Evolutionary conservation across 345 rosid species (phyloP).

Genomic region (Moringa oleifera): DNA sequence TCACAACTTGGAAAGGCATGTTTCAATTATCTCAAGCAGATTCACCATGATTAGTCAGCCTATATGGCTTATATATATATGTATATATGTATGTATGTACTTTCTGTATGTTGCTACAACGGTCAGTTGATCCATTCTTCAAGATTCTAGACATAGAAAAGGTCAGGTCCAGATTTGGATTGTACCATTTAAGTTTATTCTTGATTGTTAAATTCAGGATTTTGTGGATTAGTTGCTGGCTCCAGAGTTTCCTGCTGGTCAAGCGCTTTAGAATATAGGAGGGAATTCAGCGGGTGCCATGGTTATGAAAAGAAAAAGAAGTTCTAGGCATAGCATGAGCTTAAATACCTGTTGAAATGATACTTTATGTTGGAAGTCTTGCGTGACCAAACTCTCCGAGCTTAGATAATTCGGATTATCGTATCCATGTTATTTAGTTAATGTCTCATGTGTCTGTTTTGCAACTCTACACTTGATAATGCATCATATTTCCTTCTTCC

Average conservation of each 20-base stretch:
- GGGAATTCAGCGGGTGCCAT: too few species aligned
- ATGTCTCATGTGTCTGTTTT: too few species aligned
- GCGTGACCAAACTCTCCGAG: background rate
- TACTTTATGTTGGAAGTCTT: background rate
- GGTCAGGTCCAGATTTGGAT: too few species aligned
- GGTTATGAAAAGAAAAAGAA: too few species aligned
- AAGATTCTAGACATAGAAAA: too few species aligned
- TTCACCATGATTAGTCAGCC: background rate
- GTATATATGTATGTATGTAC: too few species aligned
- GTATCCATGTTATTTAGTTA: background rate
- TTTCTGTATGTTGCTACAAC: background rate
- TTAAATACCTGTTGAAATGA: background rate
- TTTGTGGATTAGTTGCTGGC: too few species aligned
- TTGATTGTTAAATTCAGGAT: too few species aligned
- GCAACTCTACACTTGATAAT: slow-evolving; percentile 1
- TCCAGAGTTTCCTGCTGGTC: too few species aligned
- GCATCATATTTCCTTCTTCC: slow-evolving; percentile 7
- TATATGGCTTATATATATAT: background rate
- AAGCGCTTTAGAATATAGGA: too few species aligned
- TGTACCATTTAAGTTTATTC: too few species aligned
- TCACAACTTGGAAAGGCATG: background rate
- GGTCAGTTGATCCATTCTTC: background rate
- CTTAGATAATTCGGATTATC: background rate
- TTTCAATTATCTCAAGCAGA: too few species aligned
- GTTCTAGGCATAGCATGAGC: background rate